These are phyloP conservation scores for Penicillium concentricum DNA, from an alignment of 2,329 filamentous ascomycete species.

Conservation along the genomic window DNA sequence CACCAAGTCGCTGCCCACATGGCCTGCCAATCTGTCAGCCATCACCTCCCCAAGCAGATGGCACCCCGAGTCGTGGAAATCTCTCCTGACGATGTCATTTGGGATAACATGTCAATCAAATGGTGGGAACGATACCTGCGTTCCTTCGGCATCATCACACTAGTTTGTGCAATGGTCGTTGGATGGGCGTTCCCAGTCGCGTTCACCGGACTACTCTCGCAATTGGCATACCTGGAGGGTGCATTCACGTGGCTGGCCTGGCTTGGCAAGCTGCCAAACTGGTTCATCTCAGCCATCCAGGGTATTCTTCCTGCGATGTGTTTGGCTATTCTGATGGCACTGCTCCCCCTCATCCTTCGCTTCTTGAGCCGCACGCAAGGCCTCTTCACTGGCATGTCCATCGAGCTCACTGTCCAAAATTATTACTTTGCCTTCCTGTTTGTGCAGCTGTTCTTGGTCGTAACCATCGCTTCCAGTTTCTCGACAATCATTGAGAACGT, in stretches of 20 bases:
- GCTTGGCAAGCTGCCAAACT: constrained; percentile 61
- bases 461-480: constrained; percentile 78
- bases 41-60: constrained; percentile 93
- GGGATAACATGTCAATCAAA: constrained; percentile 93
- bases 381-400: constrained; percentile 75
- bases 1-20: constrained; percentile 96
- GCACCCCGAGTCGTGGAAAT: constrained; percentile 89
- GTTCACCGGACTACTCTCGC: constrained; percentile 78
- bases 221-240: constrained; percentile 68
- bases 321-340: constrained; percentile 72
- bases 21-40: constrained; percentile 89
- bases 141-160: constrained; percentile 61
- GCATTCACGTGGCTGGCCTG: constrained; percentile 69
- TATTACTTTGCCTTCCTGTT: constrained; percentile 96
- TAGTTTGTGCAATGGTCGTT: constrained; percentile 74
- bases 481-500: constrained; percentile 65
- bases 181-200: constrained; percentile 89
- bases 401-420: constrained; percentile 78
- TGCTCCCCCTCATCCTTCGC: constrained; percentile 77
- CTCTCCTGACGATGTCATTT: constrained; percentile 85
- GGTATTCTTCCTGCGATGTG: constrained; percentile 82
- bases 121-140: constrained; percentile 91
- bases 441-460: constrained; percentile 89
- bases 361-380: constrained; percentile 73
- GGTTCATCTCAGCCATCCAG: constrained; percentile 67